Evolutionary conservation across 495 filamentous ascomycete genomes (phyloP).

Genomic region (Arthonia radiata): DNA sequence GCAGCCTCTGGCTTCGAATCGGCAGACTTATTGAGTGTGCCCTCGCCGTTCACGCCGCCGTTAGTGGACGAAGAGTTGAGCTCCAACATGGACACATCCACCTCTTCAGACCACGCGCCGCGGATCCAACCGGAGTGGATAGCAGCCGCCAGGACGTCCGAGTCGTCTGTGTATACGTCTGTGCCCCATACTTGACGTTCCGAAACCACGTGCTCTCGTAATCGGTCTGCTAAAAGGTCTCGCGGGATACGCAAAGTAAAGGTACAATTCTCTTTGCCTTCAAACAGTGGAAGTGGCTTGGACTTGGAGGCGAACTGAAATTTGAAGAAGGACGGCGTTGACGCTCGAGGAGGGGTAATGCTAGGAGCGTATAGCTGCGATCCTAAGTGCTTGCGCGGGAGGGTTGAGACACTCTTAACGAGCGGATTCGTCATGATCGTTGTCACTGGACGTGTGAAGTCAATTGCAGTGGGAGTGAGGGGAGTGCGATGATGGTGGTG

Average conservation of each 20-base stretch:
- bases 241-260: slow-evolving; percentile 68
- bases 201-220: slow-evolving; percentile 58
- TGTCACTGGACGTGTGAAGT: too few species aligned
- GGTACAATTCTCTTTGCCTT: slow-evolving; percentile 70
- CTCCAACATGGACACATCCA: slow-evolving; percentile 42
- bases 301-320: slow-evolving; percentile 47
- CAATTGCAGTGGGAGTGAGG: too few species aligned
- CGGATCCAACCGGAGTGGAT: slow-evolving; percentile 84
- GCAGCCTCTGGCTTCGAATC: slow-evolving; percentile 6
- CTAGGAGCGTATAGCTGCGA: slow-evolving; percentile 32
- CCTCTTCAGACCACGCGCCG: slow-evolving; percentile 61
- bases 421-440: slow-evolving; percentile 40
- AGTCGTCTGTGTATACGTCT: slow-evolving; percentile 87
- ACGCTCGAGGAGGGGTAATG: slow-evolving; percentile 22
- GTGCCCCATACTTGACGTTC: slow-evolving; percentile 72
- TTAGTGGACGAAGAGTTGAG: slow-evolving; percentile 23
- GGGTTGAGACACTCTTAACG: slow-evolving; percentile 38
- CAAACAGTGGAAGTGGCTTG: slow-evolving; percentile 50
- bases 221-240: slow-evolving; percentile 37
- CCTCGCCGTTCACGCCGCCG: slow-evolving; percentile 10
- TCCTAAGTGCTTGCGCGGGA: slow-evolving; percentile 61
- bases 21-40: neutral
- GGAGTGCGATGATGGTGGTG: slow-evolving; percentile 59
- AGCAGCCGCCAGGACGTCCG: slow-evolving; percentile 74
- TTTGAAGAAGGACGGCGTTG: slow-evolving; percentile 23